phyloP scores from a whole-genome alignment of 1,284 basidiomycete species.

The Psilocybe mexicana region DNA sequence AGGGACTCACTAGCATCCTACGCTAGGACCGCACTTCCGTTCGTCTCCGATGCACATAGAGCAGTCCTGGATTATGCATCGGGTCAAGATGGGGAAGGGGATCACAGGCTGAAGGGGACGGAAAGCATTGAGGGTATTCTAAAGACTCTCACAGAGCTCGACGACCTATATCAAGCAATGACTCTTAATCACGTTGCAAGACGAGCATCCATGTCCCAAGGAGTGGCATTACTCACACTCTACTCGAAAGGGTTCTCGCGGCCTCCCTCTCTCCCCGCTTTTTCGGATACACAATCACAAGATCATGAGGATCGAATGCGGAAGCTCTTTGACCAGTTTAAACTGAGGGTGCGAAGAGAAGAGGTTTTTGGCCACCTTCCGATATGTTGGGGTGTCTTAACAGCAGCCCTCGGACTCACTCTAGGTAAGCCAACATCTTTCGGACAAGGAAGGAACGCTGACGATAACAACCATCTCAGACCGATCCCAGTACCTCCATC shows the following conservation, averaged over 20 bases:
- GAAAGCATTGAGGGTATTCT: conserved; percentile 33
- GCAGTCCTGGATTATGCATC: conserved; percentile 31
- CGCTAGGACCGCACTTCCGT: conserved; percentile 72
- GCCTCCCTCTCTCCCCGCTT: conserved; percentile 39
- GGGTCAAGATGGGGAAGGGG: conserved; percentile 13
- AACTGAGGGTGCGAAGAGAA: conserved; percentile 64
- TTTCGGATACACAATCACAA: conserved; percentile 22
- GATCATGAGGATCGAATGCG: conserved; percentile 30
- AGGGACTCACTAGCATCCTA: conserved; percentile 75
- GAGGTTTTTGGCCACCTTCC: conserved; percentile 82
- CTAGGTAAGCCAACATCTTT: conserved; percentile 51
- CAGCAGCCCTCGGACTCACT: conserved; percentile 73
- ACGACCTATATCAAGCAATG: conserved; percentile 82
- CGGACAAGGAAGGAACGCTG: background rate
- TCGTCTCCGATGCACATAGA: conserved; percentile 71
- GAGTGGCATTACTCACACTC: conserved; percentile 89
- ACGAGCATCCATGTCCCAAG: conserved; percentile 89
- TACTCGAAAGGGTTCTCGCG: conserved; percentile 80
- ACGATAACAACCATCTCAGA: conserved; percentile 42
- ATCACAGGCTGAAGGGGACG: conserved; percentile 9
- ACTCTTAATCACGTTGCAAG: conserved; percentile 88
- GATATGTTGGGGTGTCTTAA: conserved; percentile 87
- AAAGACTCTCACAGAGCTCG: conserved; percentile 54
- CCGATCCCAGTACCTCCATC: conserved; percentile 78
- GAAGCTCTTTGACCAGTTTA: conserved; percentile 64